phyloP scores from a whole-genome alignment of 805 yeast species.

The Candida dajiaensis region DNA sequence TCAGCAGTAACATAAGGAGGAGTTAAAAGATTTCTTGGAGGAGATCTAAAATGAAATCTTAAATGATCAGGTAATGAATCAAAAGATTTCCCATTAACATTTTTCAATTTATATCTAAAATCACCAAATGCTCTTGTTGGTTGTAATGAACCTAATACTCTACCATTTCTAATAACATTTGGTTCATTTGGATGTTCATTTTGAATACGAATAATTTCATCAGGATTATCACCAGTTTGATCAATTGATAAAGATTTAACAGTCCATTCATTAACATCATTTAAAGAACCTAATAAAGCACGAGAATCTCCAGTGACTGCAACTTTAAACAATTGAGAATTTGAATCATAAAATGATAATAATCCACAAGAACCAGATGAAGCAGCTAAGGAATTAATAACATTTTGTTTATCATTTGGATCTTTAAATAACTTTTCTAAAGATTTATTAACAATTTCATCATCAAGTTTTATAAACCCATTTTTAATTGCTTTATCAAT shows the following conservation, averaged over 20 bases:
- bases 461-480: conserved; percentile 80
- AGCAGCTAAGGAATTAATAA: conserved; percentile 77
- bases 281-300: conserved; percentile 75
- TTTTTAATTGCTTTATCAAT: conserved; percentile 75
- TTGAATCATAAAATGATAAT: conserved; percentile 79
- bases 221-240: conserved; percentile 89
- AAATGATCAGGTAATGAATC: conserved; percentile 68
- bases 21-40: conserved; percentile 65
- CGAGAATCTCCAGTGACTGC: conserved; percentile 97
- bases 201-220: conserved; percentile 77
- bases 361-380: conserved; percentile 93
- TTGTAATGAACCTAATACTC: conserved; percentile 88
- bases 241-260: conserved; percentile 83
- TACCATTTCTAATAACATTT: conserved; percentile 75
- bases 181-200: conserved; percentile 86
- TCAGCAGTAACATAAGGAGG: conserved; percentile 98
- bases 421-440: conserved; percentile 63
- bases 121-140: conserved; percentile 98
- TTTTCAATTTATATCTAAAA: conserved; percentile 83
- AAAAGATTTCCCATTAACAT: conserved; percentile 33
- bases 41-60: conserved; percentile 75
- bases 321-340: conserved; percentile 63
- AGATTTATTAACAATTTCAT: conserved; percentile 75
- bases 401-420: conserved; percentile 53
- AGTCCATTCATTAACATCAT: conserved; percentile 69